Conservation (phyloP, 2,329 filamentous ascomycete species). For the Penicillium palitans region DNA sequence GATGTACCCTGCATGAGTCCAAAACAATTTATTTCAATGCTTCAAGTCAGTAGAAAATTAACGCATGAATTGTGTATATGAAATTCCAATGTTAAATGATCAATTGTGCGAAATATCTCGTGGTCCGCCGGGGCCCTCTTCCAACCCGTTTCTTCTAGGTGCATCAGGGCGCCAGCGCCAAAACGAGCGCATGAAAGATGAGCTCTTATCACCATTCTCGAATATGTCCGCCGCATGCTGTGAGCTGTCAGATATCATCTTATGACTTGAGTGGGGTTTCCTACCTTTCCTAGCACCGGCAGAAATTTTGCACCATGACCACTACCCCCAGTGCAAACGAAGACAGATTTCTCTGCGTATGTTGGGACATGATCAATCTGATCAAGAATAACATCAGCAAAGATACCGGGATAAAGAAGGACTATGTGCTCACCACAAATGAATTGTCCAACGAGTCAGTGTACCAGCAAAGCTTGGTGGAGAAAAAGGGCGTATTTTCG, state of each 20-base stretch:
- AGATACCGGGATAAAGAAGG: accelerated
- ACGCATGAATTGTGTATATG: background rate
- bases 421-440: conserved; percentile 22
- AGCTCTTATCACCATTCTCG: conserved; percentile 26
- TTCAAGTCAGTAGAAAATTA: background rate
- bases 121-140: conserved; percentile 31
- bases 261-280: background rate
- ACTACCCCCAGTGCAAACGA: conserved; percentile 40
- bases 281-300: conserved; percentile 36
- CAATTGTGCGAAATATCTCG: conserved; percentile 21
- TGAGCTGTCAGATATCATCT: conserved; percentile 8
- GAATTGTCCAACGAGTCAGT: conserved; percentile 40
- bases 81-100: background rate
- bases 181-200: conserved; percentile 32
- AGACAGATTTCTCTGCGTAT: conserved; percentile 31
- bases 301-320: conserved; percentile 42
- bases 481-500: conserved; percentile 23
- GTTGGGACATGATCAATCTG: conserved; percentile 37
- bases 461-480: conserved; percentile 39
- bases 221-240: conserved; percentile 38
- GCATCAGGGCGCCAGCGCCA: conserved; percentile 35
- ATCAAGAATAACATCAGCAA: background rate
- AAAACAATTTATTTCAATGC: no score
- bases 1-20: conserved; percentile 15
- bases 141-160: conserved; percentile 32